phyloP scores from a whole-genome alignment of 1,284 basidiomycete genomes.

The Boletus austroedulis region DNA sequence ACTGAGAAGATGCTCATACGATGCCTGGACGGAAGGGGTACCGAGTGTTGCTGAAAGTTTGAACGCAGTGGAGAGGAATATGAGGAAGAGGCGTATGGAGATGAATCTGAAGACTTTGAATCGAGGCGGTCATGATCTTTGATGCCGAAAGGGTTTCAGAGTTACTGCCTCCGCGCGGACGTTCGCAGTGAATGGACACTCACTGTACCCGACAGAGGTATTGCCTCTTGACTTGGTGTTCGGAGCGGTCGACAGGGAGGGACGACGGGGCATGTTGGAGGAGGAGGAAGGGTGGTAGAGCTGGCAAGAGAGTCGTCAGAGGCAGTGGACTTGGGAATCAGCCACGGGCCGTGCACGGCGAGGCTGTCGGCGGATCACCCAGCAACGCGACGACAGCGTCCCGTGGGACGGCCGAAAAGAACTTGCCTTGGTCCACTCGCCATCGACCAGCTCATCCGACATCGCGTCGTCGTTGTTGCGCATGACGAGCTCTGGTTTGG shows the following conservation, averaged over 20 bases:
- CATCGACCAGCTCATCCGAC: constrained; percentile 20
- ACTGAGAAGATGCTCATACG: constrained; percentile 51
- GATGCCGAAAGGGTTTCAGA: neutral
- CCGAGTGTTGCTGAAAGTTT: constrained; percentile 3
- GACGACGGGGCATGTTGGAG: constrained; percentile 20
- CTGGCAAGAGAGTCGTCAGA: constrained; percentile 10
- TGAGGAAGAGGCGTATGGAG: constrained; percentile 13
- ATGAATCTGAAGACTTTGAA: constrained; percentile 17
- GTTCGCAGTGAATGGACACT: constrained; percentile 6
- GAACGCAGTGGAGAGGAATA: constrained; percentile 4
- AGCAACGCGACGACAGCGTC: neutral
- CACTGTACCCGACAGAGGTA: constrained; percentile 13
- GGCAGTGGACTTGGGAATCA: constrained; percentile 22
- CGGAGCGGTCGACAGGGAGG: constrained; percentile 8
- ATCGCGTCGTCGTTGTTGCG: neutral
- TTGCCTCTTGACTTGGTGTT: constrained; percentile 15
- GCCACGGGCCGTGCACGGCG: constrained; percentile 8
- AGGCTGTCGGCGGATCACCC: constrained; percentile 8
- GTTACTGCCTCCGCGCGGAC: constrained; percentile 5
- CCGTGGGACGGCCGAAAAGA: constrained; percentile 13
- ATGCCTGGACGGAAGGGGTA: constrained; percentile 21
- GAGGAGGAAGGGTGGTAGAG: constrained; percentile 11
- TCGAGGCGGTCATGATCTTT: constrained; percentile 19
- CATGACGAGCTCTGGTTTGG: neutral
- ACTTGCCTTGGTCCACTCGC: constrained; percentile 25